Percentiles rank a stretch among this genome's conserved stretches.
Evolutionary conservation across 805 yeast genomes (phyloP).

Genomic region (Nakazawaea ambrosiae): DNA sequence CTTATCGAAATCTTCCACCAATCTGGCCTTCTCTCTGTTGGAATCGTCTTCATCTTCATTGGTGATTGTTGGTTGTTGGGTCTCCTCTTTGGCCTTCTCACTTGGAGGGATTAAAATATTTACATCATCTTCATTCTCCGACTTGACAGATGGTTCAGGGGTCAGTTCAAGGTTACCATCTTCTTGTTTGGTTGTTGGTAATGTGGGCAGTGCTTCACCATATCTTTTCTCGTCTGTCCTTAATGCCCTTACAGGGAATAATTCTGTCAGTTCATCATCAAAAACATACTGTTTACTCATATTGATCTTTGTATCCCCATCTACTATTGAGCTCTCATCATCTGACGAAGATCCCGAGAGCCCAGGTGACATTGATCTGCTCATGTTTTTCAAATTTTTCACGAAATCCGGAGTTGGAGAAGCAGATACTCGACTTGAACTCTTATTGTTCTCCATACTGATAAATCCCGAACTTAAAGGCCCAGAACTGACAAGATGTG

Average conservation of each 20-base stretch:
- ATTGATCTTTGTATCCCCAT: slow-evolving; percentile 41
- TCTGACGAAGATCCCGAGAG: slow-evolving; percentile 21
- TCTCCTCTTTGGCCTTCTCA: slow-evolving; percentile 16
- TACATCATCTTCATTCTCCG: neutral
- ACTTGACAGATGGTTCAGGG: no score
- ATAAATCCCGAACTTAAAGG: slow-evolving; percentile 65
- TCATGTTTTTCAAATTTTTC: slow-evolving; percentile 27
- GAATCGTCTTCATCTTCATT: neutral
- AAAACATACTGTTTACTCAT: slow-evolving; percentile 56
- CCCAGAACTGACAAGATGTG: slow-evolving; percentile 66
- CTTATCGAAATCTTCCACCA: slow-evolving; percentile 31
- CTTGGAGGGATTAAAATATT: slow-evolving; percentile 13
- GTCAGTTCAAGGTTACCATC: no score
- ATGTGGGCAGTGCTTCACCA: neutral
- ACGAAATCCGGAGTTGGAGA: slow-evolving; percentile 34
- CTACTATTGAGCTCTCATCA: slow-evolving; percentile 23
- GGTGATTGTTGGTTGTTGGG: neutral
- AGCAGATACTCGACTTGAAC: slow-evolving; percentile 7
- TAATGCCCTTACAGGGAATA: slow-evolving; percentile 68
- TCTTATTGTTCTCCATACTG: slow-evolving; percentile 28
- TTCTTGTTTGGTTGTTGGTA: neutral
- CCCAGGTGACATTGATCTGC: neutral
- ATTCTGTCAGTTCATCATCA: slow-evolving; percentile 42
- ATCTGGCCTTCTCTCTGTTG: slow-evolving; percentile 25
- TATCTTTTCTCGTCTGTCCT: slow-evolving; percentile 35